Evolutionary conservation across 495 filamentous ascomycete species (phyloP), one percentile per base, ranked within the genome.

Genomic region (Arthonia radiata): DNA sequence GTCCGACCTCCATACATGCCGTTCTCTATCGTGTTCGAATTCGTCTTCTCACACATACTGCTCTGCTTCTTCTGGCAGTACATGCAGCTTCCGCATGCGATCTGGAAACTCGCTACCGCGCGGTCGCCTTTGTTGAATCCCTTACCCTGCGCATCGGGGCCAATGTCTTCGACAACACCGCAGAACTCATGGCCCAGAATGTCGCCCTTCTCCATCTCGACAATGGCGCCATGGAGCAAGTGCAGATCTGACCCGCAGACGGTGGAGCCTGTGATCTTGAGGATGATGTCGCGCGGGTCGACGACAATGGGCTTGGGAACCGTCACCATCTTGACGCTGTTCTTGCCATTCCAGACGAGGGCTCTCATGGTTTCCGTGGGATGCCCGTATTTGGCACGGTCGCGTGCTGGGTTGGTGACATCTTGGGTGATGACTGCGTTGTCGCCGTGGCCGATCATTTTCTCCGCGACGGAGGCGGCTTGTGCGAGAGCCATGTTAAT

Each of bases 161-260:
- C 81, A 4, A 76, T 56, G 10, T 58, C 52, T 17, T 86, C 76
- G 4, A 89, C 69, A 11, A 78, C 47, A 23, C 81, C 81, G 40
- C 72, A 81, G 51, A 79, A 89, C 37, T 91, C 81, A 43, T 92
- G 79, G 24, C 81, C 81, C 0, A 90, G 58, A 26, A 91, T 81
- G 49, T 92, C 81, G 23, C 82, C 79, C 37, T 76, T 72, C 34
- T 71, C 50, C 18, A 90, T 36, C 39, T 89, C 58, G 3, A 82
- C 48, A 15, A 90, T 59, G 12, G 52, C 45, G 15, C 67, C 56
- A 38, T 91, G 78, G 17, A 73, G 61, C 13, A 91, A 50, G 39
- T 91, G 82, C 5, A 91, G 53, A 36, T 93, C 82, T 30, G 62
- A 72, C 3, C 81, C 81, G 49, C 82, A 92, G 30, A 93, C 67